A percentile compares a stretch with the other conserved stretches of the same genome.
phyloP scores from a whole-genome alignment of 371 early-diverging fungal genomes.

The Mortierella sp. region DNA sequence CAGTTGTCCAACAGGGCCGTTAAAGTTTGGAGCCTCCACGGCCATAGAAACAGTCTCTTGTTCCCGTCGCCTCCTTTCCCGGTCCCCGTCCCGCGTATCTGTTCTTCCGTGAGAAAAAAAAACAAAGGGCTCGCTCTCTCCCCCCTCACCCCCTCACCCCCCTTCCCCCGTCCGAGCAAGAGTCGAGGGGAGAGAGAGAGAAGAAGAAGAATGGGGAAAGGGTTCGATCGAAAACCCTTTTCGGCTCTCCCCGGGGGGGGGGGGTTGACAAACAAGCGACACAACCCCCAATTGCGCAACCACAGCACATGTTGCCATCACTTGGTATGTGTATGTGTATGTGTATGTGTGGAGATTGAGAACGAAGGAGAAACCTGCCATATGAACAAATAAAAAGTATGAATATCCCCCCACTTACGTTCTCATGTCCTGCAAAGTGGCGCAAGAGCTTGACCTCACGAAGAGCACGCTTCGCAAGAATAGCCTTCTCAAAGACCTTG shows the following conservation, averaged over 20 bases:
- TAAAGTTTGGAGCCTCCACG: conserved; percentile 7
- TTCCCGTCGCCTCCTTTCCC: conserved; percentile 6
- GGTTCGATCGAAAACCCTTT: neutral
- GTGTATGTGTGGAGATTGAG: too few relatives aligned
- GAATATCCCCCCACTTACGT: too few relatives aligned
- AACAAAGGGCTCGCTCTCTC: too few relatives aligned
- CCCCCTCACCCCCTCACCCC: conserved; percentile 3
- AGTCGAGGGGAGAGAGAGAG: neutral
- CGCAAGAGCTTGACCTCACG: conserved; percentile 90
- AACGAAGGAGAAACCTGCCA: neutral
- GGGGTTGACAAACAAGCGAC: too few relatives aligned
- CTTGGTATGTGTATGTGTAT: too few relatives aligned
- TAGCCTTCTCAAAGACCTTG: conserved; percentile 80
- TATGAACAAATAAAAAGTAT: too few relatives aligned
- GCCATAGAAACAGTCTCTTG: conserved; percentile 4
- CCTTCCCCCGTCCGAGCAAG: conserved; percentile 10
- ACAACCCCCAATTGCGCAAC: too few relatives aligned
- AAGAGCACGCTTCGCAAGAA: conserved; percentile 86
- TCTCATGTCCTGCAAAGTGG: conserved; percentile 92
- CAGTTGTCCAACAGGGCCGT: neutral
- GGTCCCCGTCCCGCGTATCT: too few relatives aligned
- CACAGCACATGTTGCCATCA: too few relatives aligned
- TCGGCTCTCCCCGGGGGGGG: too few relatives aligned
- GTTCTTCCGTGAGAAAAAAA: too few relatives aligned
- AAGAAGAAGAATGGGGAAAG: neutral